Conservation (phyloP, 2,329 filamentous ascomycete genomes). For the Diaporthe vexans region DNA sequence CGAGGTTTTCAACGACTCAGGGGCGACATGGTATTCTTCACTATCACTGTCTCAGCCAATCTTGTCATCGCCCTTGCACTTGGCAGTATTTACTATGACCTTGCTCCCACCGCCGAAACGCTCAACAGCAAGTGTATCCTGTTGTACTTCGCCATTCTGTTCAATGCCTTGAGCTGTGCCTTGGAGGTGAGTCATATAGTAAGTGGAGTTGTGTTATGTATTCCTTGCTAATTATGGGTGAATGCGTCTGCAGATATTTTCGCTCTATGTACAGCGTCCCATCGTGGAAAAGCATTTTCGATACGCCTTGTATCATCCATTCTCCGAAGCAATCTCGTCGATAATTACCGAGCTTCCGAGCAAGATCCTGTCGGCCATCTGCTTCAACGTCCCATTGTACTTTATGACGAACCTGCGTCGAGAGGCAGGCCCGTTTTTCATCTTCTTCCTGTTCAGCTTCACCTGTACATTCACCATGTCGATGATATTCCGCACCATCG, state of each 20-base stretch:
- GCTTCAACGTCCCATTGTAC: conserved; percentile 86
- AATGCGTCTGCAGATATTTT: conserved; percentile 73
- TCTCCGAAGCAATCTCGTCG: conserved; percentile 85
- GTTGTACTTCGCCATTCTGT: conserved; percentile 88
- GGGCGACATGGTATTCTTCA: conserved; percentile 81
- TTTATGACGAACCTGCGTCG: conserved; percentile 88
- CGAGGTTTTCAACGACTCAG: conserved; percentile 83
- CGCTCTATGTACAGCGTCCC: conserved; percentile 87
- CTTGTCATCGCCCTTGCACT: conserved; percentile 83
- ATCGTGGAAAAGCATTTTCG: conserved; percentile 92
- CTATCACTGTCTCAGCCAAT: conserved; percentile 79
- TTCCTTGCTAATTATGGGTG: not conserved
- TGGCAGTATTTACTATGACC: conserved; percentile 84
- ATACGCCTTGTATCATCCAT: conserved; percentile 93
- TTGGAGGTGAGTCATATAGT: conserved; percentile 68
- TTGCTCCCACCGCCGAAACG: conserved; percentile 72
- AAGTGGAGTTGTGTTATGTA: conserved; percentile 40
- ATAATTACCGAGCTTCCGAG: conserved; percentile 90
- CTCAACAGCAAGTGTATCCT: conserved; percentile 86
- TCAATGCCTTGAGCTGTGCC: conserved; percentile 86
- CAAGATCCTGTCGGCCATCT: conserved; percentile 80
- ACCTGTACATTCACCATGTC: conserved; percentile 82
- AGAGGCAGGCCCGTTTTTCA: conserved; percentile 84
- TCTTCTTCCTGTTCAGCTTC: conserved; percentile 85
- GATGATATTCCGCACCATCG: conserved; percentile 88